Conservation (phyloP, 73 alveolate species). For the Paramecium sonneborni region DNA sequence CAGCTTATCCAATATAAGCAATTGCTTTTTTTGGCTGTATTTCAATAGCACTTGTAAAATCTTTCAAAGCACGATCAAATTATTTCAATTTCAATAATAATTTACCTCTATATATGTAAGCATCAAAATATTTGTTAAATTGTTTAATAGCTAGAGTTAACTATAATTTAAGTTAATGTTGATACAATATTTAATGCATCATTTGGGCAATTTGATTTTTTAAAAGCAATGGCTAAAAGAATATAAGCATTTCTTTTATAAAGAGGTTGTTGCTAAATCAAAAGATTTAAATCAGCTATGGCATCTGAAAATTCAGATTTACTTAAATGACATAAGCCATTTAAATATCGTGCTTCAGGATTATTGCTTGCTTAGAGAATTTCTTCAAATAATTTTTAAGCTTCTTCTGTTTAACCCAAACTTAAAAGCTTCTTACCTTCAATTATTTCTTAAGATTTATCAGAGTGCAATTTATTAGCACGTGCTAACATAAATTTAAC, state of each 20-base stretch:
- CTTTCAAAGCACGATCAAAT: slow-evolving; percentile 68
- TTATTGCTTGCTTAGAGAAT: background rate
- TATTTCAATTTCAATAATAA: slow-evolving; percentile 58
- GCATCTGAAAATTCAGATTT: slow-evolving; percentile 40
- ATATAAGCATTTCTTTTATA: slow-evolving; percentile 62
- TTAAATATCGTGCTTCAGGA: slow-evolving; percentile 57
- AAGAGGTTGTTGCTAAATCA: slow-evolving; percentile 48
- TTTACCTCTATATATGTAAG: slow-evolving; percentile 80
- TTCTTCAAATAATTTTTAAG: slow-evolving; percentile 9
- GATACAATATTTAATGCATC: slow-evolving; percentile 55
- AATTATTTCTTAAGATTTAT: slow-evolving; percentile 14
- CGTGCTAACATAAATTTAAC: background rate
- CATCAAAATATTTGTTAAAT: slow-evolving; percentile 77
- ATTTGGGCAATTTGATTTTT: slow-evolving; percentile 15
- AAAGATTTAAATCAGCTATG: background rate
- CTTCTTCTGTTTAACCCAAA: slow-evolving; percentile 33
- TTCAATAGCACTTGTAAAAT: slow-evolving; percentile 59
- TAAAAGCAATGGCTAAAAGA: slow-evolving; percentile 64
- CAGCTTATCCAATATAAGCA: slow-evolving; percentile 82
- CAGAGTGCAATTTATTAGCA: background rate
- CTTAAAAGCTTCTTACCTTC: slow-evolving; percentile 37
- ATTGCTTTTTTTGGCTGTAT: slow-evolving; percentile 56
- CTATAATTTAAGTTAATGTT: slow-evolving; percentile 2
- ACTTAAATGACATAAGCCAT: slow-evolving; percentile 19
- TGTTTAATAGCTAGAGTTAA: slow-evolving; percentile 58